Evolutionary conservation across 2,329 filamentous ascomycete species (phyloP), one percentile per base, ranked within the genome.

Genomic region (Ophiostoma piceae): DNA sequence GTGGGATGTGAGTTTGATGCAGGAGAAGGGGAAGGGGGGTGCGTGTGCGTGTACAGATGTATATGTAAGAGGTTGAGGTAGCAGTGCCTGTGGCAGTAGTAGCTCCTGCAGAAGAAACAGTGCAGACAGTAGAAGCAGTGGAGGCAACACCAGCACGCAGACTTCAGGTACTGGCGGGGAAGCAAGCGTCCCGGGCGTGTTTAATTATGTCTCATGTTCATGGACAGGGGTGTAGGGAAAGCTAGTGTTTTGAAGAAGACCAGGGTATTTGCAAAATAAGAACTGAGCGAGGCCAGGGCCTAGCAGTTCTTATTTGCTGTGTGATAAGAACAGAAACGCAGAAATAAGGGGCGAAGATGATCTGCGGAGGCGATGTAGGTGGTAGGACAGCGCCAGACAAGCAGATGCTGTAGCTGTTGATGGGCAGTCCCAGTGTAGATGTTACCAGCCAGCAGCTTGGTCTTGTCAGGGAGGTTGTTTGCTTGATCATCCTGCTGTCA

Each of bases 211-310:
- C 57, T 71, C 65, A 69, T 19, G 39, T n/a, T 67, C 64, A 67
- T 65, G 69, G 64, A 14, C 51, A 69, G 66, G 69, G 69, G 66
- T 39, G 41, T 47, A 66, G 22, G 65, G 19, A 67, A 62, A 67
- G 69, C 70, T 72, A 71, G 70, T 72, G 70, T 71, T 71, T 72
- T 67, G 64, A 37, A 70, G 67, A n/a, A 41, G 41, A 65, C 64
- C 39, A 37, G n/a, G 37, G 57, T 16, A 68, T 12, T 26, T 57
- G n/a, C n/a, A 54, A 14, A 60, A 67, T 65, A 64, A 39, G 47
- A 67, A 66, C n/a, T 68, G n/a, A 47, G 57, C 32, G 54, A 16
- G 22, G 19, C 43, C 54, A 69, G 43, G 35, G 39, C 60, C 65
- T 54, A 41, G 64, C 39, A 8, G 65, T 68, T 68, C 64, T 72